These are phyloP conservation scores for Sequoiadendron giganteum DNA, from an alignment of 75 land plant species.

Conservation along the genomic window DNA sequence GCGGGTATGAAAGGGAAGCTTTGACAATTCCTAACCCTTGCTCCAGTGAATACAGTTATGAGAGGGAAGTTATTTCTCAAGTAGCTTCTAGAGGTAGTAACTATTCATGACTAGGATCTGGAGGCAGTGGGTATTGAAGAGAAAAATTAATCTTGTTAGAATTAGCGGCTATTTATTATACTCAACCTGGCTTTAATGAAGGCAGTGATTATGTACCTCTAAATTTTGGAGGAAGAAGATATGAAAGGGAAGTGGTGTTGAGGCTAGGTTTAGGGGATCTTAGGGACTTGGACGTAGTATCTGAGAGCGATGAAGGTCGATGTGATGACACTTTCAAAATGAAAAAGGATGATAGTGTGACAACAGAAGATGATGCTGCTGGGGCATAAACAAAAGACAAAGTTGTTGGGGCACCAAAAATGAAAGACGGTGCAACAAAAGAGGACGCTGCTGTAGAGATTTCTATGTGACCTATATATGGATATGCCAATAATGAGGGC, in stretches of 20 bases:
- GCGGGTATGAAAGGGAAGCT: not conserved
- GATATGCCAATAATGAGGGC: slow-evolving; percentile 55
- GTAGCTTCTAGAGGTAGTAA: slow-evolving; percentile 5
- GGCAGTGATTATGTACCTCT: not conserved
- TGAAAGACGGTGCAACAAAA: too few species aligned
- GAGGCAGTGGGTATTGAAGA: not conserved
- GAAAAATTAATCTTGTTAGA: not conserved
- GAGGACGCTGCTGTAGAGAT: too few species aligned
- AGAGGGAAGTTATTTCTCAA: not conserved
- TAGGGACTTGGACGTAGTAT: too few species aligned
- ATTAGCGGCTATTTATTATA: not conserved
- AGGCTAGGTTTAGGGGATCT: slow-evolving; percentile 5
- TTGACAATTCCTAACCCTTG: too few species aligned
- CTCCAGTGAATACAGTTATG: not conserved
- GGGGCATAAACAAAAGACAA: too few species aligned
- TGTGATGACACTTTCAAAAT: too few species aligned
- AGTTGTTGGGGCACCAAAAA: too few species aligned
- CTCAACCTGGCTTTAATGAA: not conserved
- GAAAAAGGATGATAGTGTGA: too few species aligned
- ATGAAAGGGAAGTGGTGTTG: not conserved
- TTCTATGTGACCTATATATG: slow-evolving; percentile 14
- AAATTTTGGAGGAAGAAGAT: not conserved
- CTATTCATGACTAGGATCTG: too few species aligned
- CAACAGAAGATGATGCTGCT: too few species aligned
- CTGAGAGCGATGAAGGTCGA: too few species aligned